Percentiles rank a stretch among this genome's conserved stretches.
Evolutionary conservation across 2,329 filamentous ascomycete genomes (phyloP).

Genomic region (Clathrospora elynae): DNA sequence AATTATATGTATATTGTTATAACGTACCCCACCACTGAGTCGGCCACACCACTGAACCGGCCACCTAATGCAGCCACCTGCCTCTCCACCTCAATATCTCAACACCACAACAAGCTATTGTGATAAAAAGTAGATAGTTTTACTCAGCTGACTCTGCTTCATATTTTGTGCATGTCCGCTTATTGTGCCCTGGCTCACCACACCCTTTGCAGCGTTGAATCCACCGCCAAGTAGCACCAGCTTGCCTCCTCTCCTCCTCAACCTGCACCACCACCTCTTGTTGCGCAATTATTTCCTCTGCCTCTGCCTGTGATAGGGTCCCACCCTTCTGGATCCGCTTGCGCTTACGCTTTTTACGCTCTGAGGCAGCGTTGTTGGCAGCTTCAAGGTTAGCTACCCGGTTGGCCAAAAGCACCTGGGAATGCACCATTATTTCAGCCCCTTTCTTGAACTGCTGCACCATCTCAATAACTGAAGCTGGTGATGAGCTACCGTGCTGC

Average conservation of each 20-base stretch:
- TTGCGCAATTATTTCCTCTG: slow-evolving; percentile 2
- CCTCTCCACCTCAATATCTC: no score
- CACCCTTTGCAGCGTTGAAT: background rate
- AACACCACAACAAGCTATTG: no score
- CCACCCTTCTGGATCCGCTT: background rate
- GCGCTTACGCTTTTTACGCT: background rate
- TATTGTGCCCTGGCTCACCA: background rate
- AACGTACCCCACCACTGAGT: no score
- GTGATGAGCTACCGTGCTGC: background rate
- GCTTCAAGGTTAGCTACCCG: background rate
- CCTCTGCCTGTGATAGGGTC: background rate
- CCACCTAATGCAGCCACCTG: no score
- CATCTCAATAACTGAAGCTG: background rate
- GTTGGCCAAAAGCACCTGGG: no score
- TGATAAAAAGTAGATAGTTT: no score
- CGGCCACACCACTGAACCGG: no score
- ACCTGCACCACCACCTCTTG: background rate
- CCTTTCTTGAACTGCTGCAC: no score
- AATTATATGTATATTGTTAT: no score
- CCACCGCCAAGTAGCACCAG: background rate
- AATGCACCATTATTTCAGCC: no score
- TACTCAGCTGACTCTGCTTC: no score
- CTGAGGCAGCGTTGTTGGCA: background rate
- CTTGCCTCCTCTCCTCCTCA: background rate
- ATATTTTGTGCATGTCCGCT: background rate